A percentile compares a stretch with the other conserved stretches of the same genome.
Conservation (phyloP, 305 asterid genomes). For the Coffea humblotiana region DNA sequence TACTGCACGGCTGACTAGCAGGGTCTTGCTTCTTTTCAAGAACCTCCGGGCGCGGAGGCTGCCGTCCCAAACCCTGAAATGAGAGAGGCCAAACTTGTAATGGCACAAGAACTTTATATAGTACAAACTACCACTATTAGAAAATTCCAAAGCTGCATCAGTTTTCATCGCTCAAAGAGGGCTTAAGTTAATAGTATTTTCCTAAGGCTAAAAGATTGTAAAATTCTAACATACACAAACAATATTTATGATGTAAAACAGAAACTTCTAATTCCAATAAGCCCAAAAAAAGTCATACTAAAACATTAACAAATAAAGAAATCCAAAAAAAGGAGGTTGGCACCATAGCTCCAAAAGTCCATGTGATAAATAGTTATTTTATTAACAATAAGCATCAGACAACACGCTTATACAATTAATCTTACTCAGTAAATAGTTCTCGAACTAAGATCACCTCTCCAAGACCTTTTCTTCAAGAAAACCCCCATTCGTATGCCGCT, state of each 20-base stretch:
- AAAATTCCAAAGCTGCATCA: background rate
- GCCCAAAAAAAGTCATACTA: background rate
- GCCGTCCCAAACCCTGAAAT: slow-evolving; percentile 47
- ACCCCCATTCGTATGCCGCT: background rate
- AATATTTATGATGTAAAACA: background rate
- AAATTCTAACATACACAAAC: background rate
- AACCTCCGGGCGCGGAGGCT: slow-evolving; percentile 25
- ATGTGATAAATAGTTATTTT: background rate
- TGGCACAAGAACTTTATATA: background rate
- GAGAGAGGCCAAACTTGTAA: background rate
- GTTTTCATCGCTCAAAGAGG: background rate
- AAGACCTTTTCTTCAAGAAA: background rate
- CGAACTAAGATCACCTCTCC: background rate
- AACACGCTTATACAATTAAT: background rate
- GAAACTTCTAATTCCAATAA: background rate
- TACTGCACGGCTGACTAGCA: slow-evolving; percentile 39
- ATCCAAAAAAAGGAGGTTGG: background rate
- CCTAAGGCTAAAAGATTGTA: background rate
- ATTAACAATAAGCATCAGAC: background rate
- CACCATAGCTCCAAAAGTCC: background rate
- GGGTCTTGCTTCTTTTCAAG: slow-evolving; percentile 46
- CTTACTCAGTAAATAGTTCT: background rate
- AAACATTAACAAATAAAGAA: background rate
- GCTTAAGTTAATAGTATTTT: background rate
- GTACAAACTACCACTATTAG: background rate